Conservation (phyloP, 2,329 filamentous ascomycete species). For the Colletotrichum filicis region DNA sequence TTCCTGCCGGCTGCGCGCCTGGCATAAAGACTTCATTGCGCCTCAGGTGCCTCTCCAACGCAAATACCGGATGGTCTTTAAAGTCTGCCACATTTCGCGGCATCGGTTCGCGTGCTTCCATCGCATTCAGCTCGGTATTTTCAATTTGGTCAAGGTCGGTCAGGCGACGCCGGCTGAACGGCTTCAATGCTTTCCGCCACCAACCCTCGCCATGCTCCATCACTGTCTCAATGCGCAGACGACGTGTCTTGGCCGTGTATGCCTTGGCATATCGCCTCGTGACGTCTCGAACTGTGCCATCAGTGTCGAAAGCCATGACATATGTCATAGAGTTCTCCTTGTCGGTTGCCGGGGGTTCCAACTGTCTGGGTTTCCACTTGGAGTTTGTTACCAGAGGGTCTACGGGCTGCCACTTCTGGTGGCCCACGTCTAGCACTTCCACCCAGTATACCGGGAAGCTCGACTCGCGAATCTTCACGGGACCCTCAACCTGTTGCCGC, state of each 20-base stretch:
- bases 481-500: constrained; percentile 43
- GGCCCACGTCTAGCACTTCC: constrained; percentile 85
- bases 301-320: constrained; percentile 85
- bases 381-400: constrained; percentile 85
- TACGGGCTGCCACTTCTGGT: constrained; percentile 91
- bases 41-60: constrained; percentile 85
- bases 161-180: constrained; percentile 54
- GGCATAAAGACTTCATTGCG: constrained; percentile 86
- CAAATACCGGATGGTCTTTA: constrained; percentile 85
- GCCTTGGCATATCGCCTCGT: constrained; percentile 89
- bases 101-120: constrained; percentile 83
- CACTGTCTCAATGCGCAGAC: constrained; percentile 77
- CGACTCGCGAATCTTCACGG: constrained; percentile 71
- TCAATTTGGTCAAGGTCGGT: constrained; percentile 86
- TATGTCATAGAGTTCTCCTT: constrained; percentile 82
- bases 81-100: constrained; percentile 88
- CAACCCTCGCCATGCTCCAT: constrained; percentile 60
- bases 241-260: constrained; percentile 90
- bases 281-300: constrained; percentile 83
- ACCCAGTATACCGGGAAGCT: constrained; percentile 92
- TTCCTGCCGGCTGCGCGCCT: constrained; percentile 77
- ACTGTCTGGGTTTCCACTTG: constrained; percentile 77
- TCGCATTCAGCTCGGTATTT: constrained; percentile 77
- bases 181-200: constrained; percentile 64
- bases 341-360: constrained; percentile 88